Conservation (phyloP, 495 filamentous ascomycete species). For the Tuber indicum region DNA sequence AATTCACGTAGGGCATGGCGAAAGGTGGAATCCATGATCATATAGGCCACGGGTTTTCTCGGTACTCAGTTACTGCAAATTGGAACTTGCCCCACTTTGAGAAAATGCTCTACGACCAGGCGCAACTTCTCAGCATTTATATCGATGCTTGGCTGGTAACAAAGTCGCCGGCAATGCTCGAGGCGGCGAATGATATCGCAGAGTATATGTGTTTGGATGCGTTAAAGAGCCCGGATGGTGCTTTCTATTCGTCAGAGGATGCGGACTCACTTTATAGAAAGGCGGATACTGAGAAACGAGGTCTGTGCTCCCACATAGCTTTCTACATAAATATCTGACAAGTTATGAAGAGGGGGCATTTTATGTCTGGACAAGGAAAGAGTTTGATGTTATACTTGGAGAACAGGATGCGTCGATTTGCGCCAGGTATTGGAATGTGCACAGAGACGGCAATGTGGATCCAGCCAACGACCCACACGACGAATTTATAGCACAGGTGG, state of each 20-base stretch:
- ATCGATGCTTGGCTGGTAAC: constrained; percentile 78
- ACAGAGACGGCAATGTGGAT: constrained; percentile 82
- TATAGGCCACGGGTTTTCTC: constrained; percentile 80
- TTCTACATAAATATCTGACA: neutral
- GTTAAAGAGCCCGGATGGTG: constrained; percentile 61
- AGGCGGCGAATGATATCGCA: constrained; percentile 73
- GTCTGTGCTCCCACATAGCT: constrained; percentile 17
- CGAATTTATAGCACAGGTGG: constrained; percentile 74
- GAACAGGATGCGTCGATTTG: constrained; percentile 64
- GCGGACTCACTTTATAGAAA: constrained; percentile 75
- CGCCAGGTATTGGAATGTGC: constrained; percentile 78
- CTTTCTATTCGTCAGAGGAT: constrained; percentile 84
- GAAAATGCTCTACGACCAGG: constrained; percentile 97
- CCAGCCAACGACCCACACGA: constrained; percentile 79
- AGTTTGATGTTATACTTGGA: constrained; percentile 72
- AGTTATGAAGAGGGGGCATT: constrained; percentile 71
- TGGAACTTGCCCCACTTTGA: constrained; percentile 96
- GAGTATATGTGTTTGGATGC: constrained; percentile 70
- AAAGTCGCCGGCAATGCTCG: constrained; percentile 63
- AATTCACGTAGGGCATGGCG: constrained; percentile 54
- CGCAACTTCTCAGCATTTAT: constrained; percentile 77
- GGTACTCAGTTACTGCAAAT: constrained; percentile 83
- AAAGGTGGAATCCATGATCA: constrained; percentile 88
- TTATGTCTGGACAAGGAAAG: constrained; percentile 88
- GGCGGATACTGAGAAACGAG: constrained; percentile 71